phyloP scores from a whole-genome alignment of 1,139 yeast species.

The Magnusiomyces ingens region DNA sequence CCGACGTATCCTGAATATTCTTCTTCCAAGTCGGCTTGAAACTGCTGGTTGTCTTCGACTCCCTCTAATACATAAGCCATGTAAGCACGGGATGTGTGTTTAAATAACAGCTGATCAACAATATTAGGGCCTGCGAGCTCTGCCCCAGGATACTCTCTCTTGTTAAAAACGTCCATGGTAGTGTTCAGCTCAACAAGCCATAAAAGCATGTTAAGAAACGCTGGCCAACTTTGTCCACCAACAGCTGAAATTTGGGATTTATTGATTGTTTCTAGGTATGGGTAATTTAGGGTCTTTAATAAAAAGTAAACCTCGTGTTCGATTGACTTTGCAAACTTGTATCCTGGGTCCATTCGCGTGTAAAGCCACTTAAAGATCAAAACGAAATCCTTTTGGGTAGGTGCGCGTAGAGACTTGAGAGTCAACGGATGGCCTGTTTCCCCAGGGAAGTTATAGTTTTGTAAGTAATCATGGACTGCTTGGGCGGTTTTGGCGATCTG shows the following conservation, averaged over 20 bases:
- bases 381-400: constrained; percentile 84
- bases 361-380: constrained; percentile 75
- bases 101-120: constrained; percentile 55
- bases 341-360: constrained; percentile 70
- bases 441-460: constrained; percentile 57
- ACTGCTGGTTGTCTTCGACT: constrained; percentile 43
- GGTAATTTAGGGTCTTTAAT: constrained; percentile 62
- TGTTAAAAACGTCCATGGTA: constrained; percentile 41
- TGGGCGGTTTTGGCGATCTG: constrained; percentile 58
- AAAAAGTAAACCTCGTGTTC: constrained; percentile 72
- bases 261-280: constrained; percentile 72
- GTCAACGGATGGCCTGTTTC: constrained; percentile 69
- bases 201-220: constrained; percentile 69
- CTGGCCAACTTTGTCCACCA: constrained; percentile 88
- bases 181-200: constrained; percentile 64
- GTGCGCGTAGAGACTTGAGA: constrained; percentile 58
- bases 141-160: constrained; percentile 32
- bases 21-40: constrained; percentile 48
- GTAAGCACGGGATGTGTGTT: constrained; percentile 62
- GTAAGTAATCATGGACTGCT: constrained; percentile 49
- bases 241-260: constrained; percentile 86
- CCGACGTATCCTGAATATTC: constrained; percentile 32
- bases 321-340: constrained; percentile 57
- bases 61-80: constrained; percentile 53
- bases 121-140: constrained; percentile 35